Base-by-base conservation (phyloP, 352 stramenopile species). In the Thraustochytrium sp. region DNA sequence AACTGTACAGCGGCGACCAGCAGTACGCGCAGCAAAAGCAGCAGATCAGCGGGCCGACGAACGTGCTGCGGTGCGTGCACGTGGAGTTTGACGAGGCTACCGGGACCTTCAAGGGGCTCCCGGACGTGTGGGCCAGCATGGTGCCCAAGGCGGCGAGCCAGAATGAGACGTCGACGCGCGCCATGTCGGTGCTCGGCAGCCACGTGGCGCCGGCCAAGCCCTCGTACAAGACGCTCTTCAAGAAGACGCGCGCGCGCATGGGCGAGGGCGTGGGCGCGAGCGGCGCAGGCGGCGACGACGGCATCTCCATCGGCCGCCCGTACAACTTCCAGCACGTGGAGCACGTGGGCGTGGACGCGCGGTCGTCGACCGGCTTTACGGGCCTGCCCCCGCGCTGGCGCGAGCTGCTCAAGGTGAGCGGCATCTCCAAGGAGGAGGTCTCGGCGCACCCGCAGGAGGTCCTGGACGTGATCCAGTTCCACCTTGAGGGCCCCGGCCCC, bases 401-500 rank as follows among this genome's bases (percentile, higher is more conserved):
- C 29, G 62, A 83, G 51, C 77, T 91, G n/a, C 87, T 93, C 38
- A 89, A 90, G 85, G 84, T 87, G 21, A 90, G 83, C 56, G 88
- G 89, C 38, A 93, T 93, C 80, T 88, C 89, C 23, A 92, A 91
- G 62, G 75, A 93, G 73, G 89, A 93, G 78, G 87, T 87, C 31
- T 87, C 87, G 42, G 87, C 87, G 40, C 86, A 93, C 80, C 90
- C 90, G 13, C 88, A 93, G 75, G 88, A 88, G 26, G 89, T 92
- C 37, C 75, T 93, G 26, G 87, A 91, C 44, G 90, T 89, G 37
- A 82, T 92, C 13, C 88, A 87, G 4, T 90, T 92, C 54, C 90
- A 92, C 84, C 89, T 92, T 51, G 84, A 92, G 51, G 89, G 88
- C 37, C 86, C 85, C 11, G 48, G 65, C 31, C 85, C 84, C n/a